Conservation (phyloP, 345 rosid genomes). For the Laguncularia racemosa region DNA sequence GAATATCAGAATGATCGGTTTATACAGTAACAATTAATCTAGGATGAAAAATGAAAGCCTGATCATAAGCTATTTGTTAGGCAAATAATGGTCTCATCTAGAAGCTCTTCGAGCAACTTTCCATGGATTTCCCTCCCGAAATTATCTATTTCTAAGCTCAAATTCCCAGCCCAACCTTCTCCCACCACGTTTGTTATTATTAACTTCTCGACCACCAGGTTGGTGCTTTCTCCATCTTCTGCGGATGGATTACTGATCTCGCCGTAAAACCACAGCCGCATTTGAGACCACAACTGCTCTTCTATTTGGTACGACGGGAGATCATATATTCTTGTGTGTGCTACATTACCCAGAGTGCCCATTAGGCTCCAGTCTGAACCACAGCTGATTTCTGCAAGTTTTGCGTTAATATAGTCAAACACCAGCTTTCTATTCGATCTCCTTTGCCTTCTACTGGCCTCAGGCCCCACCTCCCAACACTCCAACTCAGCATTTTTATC, state of each 20-base stretch:
- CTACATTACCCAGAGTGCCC: conserved; percentile 11
- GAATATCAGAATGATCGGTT: conserved; percentile 3
- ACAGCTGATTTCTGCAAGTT: conserved; percentile 37
- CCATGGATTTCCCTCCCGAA: conserved; percentile 50
- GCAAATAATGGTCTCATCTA: conserved; percentile 63
- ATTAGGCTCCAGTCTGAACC: conserved; percentile 21
- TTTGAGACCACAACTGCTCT: conserved; percentile 52
- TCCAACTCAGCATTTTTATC: conserved; percentile 35
- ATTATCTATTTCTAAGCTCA: conserved; percentile 41
- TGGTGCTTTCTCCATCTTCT: conserved; percentile 42
- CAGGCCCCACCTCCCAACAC: conserved; percentile 44
- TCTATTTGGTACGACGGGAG: conserved; percentile 14
- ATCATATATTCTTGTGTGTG: neutral
- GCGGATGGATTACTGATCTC: conserved; percentile 19
- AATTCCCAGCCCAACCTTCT: conserved; percentile 44
- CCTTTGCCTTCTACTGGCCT: conserved; percentile 56
- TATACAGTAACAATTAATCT: neutral
- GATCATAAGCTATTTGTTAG: conserved; percentile 17
- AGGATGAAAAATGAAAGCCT: conserved; percentile 1
- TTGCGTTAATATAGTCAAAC: conserved; percentile 69
- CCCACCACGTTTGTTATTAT: conserved; percentile 62
- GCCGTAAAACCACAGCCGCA: conserved; percentile 49
- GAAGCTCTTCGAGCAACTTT: conserved; percentile 62
- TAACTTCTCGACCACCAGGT: conserved; percentile 50
- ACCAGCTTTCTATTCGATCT: conserved; percentile 57